Evolutionary conservation across 1,284 basidiomycete species (phyloP), one percentile per base, ranked within the genome.

Genomic region (Thelephora terrestris): DNA sequence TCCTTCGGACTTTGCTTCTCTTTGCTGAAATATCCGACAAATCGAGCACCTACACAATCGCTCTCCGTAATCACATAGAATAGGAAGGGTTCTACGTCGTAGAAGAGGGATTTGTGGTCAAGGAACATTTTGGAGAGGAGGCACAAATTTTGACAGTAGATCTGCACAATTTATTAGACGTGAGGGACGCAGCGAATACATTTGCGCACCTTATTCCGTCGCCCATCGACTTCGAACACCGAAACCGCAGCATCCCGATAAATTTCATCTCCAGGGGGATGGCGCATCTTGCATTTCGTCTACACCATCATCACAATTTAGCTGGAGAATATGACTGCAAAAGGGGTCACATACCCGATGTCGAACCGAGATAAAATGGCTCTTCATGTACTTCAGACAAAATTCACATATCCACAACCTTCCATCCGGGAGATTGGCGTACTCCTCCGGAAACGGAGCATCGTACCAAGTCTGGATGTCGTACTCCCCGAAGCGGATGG

Each of bases 81-180:
- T 27, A 99, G 71, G 69, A 99, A 99, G 0, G 96, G 96, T 66
- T 99, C 96, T 52, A 99, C 96, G 65, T 99, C 96, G 69, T 99
- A 99, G 69, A 99, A 99, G 39, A 99, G 79, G 18, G 95, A 98
- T 69, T 99, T 99, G 73, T 98, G 95, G 63, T 99, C 94, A 55
- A 99, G 79, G 65, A 99, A 99, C 91, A 98, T 97, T 68, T 98
- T 99, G 50, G 95, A 95, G 25, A 99, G 75, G 48, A 99, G 74
- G 67, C 96, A 99, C n/a, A 99, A 77, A 63, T 99, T 98, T 65
- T 99, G 96, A 64, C 96, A 99, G 66, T 98, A 99, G 59, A 98
- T 98, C 87, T 89, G 55, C 7, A 36, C 18, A 50, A 43, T 35
- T 17, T 34, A 10, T 20, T 39, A 51, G 37, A 51, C 37, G 35